These are phyloP conservation scores for Gossypium armourianum DNA, from an alignment of 441 rosid species.

Conservation along the genomic window DNA sequence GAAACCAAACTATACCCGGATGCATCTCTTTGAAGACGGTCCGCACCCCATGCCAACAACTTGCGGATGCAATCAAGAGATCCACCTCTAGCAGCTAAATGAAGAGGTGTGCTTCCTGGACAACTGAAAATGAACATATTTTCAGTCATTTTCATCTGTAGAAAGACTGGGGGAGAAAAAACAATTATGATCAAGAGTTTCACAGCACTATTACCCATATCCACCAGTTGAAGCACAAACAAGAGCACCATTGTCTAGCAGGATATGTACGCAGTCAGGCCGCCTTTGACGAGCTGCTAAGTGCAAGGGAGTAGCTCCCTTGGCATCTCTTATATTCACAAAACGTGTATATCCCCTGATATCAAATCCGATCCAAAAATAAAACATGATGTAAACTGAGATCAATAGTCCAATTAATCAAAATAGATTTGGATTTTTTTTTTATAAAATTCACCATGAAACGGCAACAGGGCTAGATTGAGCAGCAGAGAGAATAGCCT, in stretches of 20 bases:
- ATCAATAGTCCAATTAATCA: not conserved
- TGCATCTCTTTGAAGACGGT: conserved; percentile 83
- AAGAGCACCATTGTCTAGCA: conserved; percentile 61
- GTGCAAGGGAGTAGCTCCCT: conserved; percentile 69
- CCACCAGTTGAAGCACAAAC: conserved; percentile 64
- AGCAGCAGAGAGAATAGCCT: conserved; percentile 51
- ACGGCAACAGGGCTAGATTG: conserved; percentile 50
- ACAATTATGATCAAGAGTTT: not conserved
- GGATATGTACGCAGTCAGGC: conserved; percentile 47
- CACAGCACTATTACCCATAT: conserved; percentile 38
- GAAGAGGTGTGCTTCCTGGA: conserved; percentile 91
- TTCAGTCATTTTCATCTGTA: conserved; percentile 13
- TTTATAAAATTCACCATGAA: conserved; percentile 35
- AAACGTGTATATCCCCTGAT: conserved; percentile 63
- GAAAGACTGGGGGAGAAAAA: not conserved
- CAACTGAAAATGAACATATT: conserved; percentile 31
- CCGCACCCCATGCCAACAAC: conserved; percentile 96
- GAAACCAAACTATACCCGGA: conserved; percentile 53
- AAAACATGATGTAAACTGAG: not conserved
- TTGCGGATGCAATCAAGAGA: conserved; percentile 81
- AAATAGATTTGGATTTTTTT: not conserved
- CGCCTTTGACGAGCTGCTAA: conserved; percentile 59
- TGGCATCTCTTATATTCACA: conserved; percentile 57
- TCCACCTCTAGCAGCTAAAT: conserved; percentile 90
- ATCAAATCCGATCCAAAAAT: conserved; percentile 14